These are phyloP conservation scores for Ruellia speciosa DNA, from an alignment of 305 asterid species.

Conservation along the genomic window DNA sequence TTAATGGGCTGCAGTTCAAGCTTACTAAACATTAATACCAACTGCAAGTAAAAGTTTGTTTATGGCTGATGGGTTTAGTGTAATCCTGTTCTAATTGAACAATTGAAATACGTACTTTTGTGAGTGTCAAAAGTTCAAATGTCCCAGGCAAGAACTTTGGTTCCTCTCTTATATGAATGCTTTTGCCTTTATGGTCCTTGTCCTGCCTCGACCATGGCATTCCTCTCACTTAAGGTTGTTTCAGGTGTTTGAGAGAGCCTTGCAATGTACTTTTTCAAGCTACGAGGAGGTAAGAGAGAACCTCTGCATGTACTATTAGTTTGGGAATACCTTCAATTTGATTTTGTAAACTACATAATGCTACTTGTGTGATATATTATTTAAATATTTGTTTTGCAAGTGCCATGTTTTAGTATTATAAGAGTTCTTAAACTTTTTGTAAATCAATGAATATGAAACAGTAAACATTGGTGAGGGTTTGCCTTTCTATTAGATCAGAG, in stretches of 20 bases:
- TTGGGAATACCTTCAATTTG: not conserved
- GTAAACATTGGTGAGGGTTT: too few species aligned
- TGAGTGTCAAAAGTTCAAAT: not conserved
- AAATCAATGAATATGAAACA: not conserved
- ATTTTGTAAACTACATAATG: not conserved
- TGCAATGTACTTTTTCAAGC: constrained; percentile 67
- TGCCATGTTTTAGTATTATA: too few species aligned
- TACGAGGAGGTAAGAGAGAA: constrained; percentile 57
- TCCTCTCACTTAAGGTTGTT: constrained; percentile 21
- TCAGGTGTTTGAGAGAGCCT: constrained; percentile 81
- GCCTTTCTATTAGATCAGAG: too few species aligned
- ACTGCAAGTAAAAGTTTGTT: too few species aligned
- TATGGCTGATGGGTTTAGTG: too few species aligned
- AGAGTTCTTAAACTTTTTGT: not conserved
- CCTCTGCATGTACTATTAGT: not conserved
- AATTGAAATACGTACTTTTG: constrained; percentile 12
- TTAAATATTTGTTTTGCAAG: too few species aligned
- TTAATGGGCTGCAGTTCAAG: too few species aligned
- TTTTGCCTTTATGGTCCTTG: constrained; percentile 13
- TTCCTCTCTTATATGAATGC: not conserved
- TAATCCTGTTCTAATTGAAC: constrained; percentile 4
- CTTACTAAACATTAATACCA: too few species aligned
- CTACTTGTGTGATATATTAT: not conserved
- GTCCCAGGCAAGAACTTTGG: constrained; percentile 1
- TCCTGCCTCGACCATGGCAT: constrained; percentile 7